Evolutionary conservation across 2,329 filamentous ascomycete species (phyloP).

Genomic region (Pseudohalonectria lignicola): DNA sequence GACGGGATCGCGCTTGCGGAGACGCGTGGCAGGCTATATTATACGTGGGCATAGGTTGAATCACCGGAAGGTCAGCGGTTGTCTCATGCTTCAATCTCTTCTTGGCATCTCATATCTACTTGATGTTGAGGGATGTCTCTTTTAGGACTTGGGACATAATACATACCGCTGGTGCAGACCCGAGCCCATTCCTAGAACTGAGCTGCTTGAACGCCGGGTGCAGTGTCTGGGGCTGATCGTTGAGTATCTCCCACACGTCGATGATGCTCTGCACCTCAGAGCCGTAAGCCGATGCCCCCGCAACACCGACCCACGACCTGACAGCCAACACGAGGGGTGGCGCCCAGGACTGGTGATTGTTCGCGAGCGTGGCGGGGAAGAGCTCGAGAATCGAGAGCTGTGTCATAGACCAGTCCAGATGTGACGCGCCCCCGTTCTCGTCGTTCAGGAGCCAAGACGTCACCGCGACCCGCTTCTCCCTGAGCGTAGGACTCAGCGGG

Average conservation of each 20-base stretch:
- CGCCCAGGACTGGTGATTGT: constrained; percentile 27
- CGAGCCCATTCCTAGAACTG: constrained; percentile 25
- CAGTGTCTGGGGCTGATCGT: constrained; percentile 52
- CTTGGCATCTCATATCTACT: not conserved
- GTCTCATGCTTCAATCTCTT: no score
- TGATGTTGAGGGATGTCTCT: constrained; percentile 9
- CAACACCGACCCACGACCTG: constrained; percentile 54
- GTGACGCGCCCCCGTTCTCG: constrained; percentile 19
- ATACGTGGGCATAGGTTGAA: no score
- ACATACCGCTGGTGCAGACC: constrained; percentile 2
- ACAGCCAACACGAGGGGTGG: constrained; percentile 60
- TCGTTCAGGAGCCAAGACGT: constrained; percentile 40
- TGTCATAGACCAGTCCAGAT: constrained; percentile 38
- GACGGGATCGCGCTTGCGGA: constrained; percentile 59
- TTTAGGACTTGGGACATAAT: constrained; percentile 3
- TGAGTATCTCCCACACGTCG: constrained; percentile 71
- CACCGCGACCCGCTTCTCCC: constrained; percentile 43
- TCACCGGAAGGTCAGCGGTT: no score
- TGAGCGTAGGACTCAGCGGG: constrained; percentile 38
- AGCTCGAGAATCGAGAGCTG: constrained; percentile 67
- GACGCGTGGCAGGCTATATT: constrained; percentile 15
- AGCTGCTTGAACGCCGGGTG: constrained; percentile 72
- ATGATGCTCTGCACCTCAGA: constrained; percentile 63
- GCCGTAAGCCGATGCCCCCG: constrained; percentile 44
- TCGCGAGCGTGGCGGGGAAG: constrained; percentile 53